These are phyloP conservation scores for Purpureocillium takamizusanense DNA, from an alignment of 2,329 filamentous ascomycete genomes.

Conservation along the genomic window DNA sequence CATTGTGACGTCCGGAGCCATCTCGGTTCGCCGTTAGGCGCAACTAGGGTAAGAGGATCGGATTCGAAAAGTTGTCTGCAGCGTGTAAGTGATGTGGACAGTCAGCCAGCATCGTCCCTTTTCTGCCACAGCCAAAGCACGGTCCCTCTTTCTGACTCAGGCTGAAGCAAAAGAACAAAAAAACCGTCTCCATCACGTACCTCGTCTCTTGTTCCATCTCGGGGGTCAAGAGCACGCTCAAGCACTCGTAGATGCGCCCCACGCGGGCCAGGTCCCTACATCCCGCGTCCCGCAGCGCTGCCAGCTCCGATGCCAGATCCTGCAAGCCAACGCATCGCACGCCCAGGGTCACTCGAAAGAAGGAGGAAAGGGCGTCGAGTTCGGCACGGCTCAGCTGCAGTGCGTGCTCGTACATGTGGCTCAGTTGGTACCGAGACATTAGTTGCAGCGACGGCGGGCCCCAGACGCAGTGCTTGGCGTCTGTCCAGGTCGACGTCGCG, in stretches of 20 bases:
- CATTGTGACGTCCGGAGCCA: constrained; percentile 22
- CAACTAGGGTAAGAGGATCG: constrained; percentile 6
- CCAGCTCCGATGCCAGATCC: constrained; percentile 1
- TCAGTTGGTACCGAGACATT: constrained; percentile 2
- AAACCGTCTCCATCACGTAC: background rate
- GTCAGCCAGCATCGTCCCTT: background rate
- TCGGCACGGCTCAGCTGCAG: background rate
- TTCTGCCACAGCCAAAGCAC: too few species aligned
- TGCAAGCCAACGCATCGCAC: background rate
- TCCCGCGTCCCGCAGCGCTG: constrained; percentile 1
- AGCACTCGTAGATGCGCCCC: constrained; percentile 1
- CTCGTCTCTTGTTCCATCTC: background rate
- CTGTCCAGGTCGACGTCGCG: constrained; percentile 2
- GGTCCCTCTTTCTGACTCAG: too few species aligned
- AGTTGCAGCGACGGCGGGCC: background rate
- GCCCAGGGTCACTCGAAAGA: constrained; percentile 3
- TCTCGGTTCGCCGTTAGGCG: background rate
- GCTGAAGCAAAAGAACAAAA: too few species aligned
- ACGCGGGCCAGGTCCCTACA: constrained; percentile 1
- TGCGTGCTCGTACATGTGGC: constrained; percentile 1
- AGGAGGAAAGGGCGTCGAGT: background rate
- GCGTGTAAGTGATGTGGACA: background rate
- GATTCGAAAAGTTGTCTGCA: constrained; percentile 5
- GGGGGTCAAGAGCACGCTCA: background rate
- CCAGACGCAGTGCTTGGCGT: constrained; percentile 2